These are phyloP conservation scores for Aechmea fasciata DNA, from an alignment of 176 grass and related monocot genomes.

Conservation along the genomic window DNA sequence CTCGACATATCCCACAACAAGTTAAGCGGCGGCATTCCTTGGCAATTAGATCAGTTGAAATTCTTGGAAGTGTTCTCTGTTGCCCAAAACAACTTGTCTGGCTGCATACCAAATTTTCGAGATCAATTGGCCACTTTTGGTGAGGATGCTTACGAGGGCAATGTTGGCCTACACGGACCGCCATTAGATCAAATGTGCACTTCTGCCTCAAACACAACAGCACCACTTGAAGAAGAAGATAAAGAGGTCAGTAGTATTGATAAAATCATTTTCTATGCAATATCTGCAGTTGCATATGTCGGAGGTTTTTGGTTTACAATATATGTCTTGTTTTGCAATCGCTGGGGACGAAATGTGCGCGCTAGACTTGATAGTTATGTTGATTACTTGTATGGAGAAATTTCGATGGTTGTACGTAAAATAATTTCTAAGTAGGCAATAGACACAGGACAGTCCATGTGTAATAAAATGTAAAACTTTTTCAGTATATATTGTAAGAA, in stretches of 20 bases:
- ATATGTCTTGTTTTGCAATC: not conserved
- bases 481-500: too few relatives aligned
- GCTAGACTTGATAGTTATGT: too few relatives aligned
- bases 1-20: too few relatives aligned
- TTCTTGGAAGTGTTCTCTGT: too few relatives aligned
- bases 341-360: too few relatives aligned
- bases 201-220: not conserved
- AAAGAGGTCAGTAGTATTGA: not conserved
- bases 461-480: too few relatives aligned
- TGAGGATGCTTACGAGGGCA: conserved; percentile 11
- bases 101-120: conserved; percentile 12
- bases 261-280: not conserved
- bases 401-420: too few relatives aligned
- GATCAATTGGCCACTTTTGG: conserved; percentile 16
- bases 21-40: too few relatives aligned
- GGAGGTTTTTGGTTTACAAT: conserved; percentile 8
- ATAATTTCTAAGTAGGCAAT: too few relatives aligned
- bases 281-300: conserved; percentile 1
- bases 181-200: not conserved
- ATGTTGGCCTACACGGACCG: not conserved
- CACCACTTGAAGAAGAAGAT: not conserved
- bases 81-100: conserved; percentile 25
- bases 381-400: too few relatives aligned
- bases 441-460: too few relatives aligned
- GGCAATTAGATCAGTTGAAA: too few relatives aligned